These are phyloP conservation scores for Euphorbia celastroides DNA, from an alignment of 441 rosid species.

Conservation along the genomic window DNA sequence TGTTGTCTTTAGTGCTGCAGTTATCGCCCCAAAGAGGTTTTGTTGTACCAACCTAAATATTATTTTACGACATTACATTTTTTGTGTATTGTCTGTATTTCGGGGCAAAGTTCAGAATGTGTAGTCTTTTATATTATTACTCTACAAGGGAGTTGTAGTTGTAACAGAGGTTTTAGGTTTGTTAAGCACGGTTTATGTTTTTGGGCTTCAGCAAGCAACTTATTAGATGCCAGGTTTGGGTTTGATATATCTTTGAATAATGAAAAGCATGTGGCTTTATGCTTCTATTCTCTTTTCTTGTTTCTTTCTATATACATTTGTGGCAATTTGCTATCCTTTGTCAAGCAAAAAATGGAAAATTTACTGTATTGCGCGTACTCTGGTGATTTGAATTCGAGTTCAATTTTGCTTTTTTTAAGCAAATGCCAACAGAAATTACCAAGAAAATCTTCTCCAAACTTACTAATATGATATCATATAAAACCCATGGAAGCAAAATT, in stretches of 20 bases:
- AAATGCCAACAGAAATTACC: too few species aligned
- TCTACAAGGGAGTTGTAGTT: constrained; percentile 11
- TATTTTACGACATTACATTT: constrained; percentile 2
- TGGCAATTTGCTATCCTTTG: too few species aligned
- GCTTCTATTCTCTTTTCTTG: too few species aligned
- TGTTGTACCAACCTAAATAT: constrained; percentile 58
- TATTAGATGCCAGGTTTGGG: background rate
- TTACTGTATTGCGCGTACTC: too few species aligned
- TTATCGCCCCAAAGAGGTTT: constrained; percentile 31
- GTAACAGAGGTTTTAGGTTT: constrained; percentile 15
- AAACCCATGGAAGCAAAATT: too few species aligned
- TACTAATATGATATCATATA: too few species aligned
- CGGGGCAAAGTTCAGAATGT: constrained; percentile 20
- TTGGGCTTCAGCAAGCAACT: constrained; percentile 7
- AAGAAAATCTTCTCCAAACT: too few species aligned
- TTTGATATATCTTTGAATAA: background rate
- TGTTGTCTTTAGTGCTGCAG: constrained; percentile 34
- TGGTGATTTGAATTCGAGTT: too few species aligned
- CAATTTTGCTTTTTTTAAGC: too few species aligned
- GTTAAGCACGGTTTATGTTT: constrained; percentile 1
- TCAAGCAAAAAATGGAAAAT: too few species aligned
- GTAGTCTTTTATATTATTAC: constrained; percentile 14
- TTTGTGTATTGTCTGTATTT: constrained; percentile 24
- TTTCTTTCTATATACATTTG: too few species aligned
- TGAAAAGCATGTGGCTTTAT: background rate